Conservation (phyloP, 257 asterid genomes). For the Solanum appendiculatum region DNA sequence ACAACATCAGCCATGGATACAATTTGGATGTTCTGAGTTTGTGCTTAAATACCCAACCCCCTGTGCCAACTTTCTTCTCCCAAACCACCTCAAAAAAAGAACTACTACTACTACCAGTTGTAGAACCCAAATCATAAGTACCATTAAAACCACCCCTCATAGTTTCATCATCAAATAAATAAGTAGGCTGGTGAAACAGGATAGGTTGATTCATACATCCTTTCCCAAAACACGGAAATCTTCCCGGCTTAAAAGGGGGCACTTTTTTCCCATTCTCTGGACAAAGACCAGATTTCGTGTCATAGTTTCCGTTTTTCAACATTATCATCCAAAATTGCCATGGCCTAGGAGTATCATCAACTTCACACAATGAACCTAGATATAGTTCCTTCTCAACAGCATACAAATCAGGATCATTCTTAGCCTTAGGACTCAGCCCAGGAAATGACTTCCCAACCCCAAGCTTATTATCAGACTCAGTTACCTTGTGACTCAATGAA, state of each 20-base stretch:
- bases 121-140: constrained; percentile 22
- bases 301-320: constrained; percentile 61
- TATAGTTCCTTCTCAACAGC: constrained; percentile 61
- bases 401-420: constrained; percentile 41
- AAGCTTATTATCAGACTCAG: constrained; percentile 38
- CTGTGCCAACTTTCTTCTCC: constrained; percentile 51
- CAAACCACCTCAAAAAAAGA: constrained; percentile 53
- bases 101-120: neutral
- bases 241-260: constrained; percentile 39
- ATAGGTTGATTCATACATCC: constrained; percentile 67
- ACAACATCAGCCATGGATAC: constrained; percentile 77
- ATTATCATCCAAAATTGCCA: constrained; percentile 81
- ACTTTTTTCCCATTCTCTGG: constrained; percentile 49
- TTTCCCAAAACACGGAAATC: constrained; percentile 54
- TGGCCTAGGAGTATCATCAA: constrained; percentile 41
- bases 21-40: constrained; percentile 43
- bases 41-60: constrained; percentile 56
- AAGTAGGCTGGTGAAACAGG: constrained; percentile 31
- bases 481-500: constrained; percentile 40
- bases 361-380: constrained; percentile 50
- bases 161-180: constrained; percentile 4
- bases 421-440: constrained; percentile 25
- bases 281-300: constrained; percentile 44
- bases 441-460: constrained; percentile 46
- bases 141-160: constrained; percentile 60